Conservation (phyloP, 257 asterid species). For the Solanum bukasovii region DNA sequence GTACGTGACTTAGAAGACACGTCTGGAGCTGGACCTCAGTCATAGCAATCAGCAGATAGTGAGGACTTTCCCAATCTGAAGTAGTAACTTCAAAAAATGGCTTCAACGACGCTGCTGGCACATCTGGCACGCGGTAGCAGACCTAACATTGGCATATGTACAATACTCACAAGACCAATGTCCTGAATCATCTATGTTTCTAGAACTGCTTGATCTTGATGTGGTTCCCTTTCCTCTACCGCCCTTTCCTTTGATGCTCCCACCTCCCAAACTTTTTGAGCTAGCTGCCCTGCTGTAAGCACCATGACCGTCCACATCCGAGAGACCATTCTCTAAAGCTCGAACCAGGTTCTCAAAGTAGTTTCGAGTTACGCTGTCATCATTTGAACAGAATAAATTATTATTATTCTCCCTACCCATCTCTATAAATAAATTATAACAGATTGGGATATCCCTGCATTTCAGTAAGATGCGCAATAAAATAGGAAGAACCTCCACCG, state of each 20-base stretch:
- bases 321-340: constrained; percentile 83
- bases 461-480: not conserved
- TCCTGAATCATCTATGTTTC: constrained; percentile 45
- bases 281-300: constrained; percentile 43
- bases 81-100: not conserved
- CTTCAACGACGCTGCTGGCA: constrained; percentile 60
- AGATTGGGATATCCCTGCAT: not conserved
- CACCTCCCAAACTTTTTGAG: constrained; percentile 45
- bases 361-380: constrained; percentile 81
- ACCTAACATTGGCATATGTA: constrained; percentile 49
- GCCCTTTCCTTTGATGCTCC: constrained; percentile 47
- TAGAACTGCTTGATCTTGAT: constrained; percentile 48
- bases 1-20: not conserved
- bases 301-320: constrained; percentile 64
- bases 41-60: not conserved
- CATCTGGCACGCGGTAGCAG: constrained; percentile 49
- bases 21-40: not conserved
- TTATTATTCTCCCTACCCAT: not conserved
- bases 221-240: constrained; percentile 54
- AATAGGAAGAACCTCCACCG: not conserved
- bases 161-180: constrained; percentile 76
- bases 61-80: not conserved
- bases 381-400: not conserved
- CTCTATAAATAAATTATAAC: not conserved
- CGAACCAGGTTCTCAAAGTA: constrained; percentile 86